Base-by-base conservation (phyloP, 805 yeast species). In the Candida sphagnicola region DNA sequence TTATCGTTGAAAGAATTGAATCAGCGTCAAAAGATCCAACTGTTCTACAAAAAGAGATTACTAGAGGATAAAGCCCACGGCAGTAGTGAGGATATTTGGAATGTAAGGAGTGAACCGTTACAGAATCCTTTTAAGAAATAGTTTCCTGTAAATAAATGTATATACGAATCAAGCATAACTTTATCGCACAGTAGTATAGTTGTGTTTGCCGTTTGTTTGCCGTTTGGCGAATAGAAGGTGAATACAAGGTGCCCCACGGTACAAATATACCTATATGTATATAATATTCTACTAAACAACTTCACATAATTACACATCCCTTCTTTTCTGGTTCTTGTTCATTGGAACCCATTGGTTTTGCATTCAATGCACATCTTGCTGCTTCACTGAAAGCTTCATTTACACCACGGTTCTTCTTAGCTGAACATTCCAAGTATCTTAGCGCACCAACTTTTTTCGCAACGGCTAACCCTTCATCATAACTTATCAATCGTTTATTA, bases 311-410 rank as follows among this genome's bases (percentile, higher is more conserved):
- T 29, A 62, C 55, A 51, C 74, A 68, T 25, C 63, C 50, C 50
- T 65, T 66, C 43, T 59, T 59, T 37, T 66, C 69, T 16, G 62
- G 64, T 45, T 65, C 70, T 38, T 70, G 74, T 39, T 72, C 75
- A 45, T 67, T 66, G 36, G 78, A 79, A 39, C 90, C 91, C 65
- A 81, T 86, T 36, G 95, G 85, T 56, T 79, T 86, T 11, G 95
- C 95, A 45, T 85, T 82, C 49, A 91, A 72, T 2, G 97, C 98
- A 55, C 95, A 90, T 60, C 99, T 81, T 5, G 98, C 96, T 31
- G 98, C 99, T 65, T 93, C 99, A 0, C 97, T 89, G 59, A 93
- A 93, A 8, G 97, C 98, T 67, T 93, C 99, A 56, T 95, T 93
- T n/a, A 93, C 99, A 48, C 99, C 99, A 56, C 95, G 78, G 62